Conservation (phyloP, 805 yeast species). For the Kodamaea hsintzibuensis region DNA sequence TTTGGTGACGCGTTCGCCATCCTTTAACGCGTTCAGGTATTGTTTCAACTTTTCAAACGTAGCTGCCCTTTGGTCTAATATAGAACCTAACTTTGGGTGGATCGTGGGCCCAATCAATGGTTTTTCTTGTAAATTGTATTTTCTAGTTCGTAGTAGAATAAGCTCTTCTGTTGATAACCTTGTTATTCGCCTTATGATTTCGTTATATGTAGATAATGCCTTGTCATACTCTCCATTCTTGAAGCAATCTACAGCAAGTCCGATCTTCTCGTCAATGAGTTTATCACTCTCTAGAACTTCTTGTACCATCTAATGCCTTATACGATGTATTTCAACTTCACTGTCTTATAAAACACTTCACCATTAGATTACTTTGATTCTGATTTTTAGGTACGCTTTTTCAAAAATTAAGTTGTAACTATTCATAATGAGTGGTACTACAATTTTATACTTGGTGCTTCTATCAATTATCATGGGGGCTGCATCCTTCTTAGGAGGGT, state of each 20-base stretch:
- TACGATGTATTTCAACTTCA: not conserved
- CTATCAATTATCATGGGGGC: conserved; percentile 20
- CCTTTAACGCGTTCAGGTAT: conserved; percentile 33
- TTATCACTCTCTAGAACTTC: not conserved
- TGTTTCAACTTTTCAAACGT: conserved; percentile 43
- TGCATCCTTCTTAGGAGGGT: conserved; percentile 21
- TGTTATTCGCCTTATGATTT: conserved; percentile 21
- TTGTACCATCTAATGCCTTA: not conserved
- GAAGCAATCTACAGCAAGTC: conserved; percentile 27
- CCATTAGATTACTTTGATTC: not conserved
- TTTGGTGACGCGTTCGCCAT: conserved; percentile 33
- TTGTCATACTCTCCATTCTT: conserved; percentile 26
- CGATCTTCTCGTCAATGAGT: not conserved
- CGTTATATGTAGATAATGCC: conserved; percentile 31
- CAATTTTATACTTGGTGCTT: conserved; percentile 1
- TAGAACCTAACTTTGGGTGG: conserved; percentile 38
- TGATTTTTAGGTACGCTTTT: not conserved
- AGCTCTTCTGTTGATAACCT: conserved; percentile 12
- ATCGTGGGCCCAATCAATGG: conserved; percentile 6
- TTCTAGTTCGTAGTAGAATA: not conserved
- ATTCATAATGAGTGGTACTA: not conserved
- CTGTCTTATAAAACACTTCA: not conserved
- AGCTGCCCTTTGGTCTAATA: conserved; percentile 52
- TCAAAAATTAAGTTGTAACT: not conserved
- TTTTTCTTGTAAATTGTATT: not conserved